phyloP scores from a whole-genome alignment of 441 rosid genomes.

The Arabidopsis lyrata region DNA sequence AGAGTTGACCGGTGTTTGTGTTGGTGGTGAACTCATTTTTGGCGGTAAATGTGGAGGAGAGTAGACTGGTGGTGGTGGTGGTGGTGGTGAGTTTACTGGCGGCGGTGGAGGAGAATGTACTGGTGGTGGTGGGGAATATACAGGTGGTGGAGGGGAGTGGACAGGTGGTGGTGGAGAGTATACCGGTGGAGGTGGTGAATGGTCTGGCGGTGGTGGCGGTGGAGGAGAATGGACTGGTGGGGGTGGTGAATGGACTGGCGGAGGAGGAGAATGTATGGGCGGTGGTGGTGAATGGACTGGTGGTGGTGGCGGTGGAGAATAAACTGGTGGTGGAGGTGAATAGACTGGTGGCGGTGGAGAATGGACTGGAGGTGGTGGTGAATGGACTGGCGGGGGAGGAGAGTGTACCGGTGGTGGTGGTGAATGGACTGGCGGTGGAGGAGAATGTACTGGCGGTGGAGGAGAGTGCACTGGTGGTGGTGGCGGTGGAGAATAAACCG shows the following conservation, averaged over 20 bases:
- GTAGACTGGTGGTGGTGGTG: constrained; percentile 20
- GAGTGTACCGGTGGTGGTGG: neutral
- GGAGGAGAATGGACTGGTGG: too few species aligned
- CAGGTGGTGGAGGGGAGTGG: constrained; percentile 30
- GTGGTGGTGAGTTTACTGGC: constrained; percentile 6
- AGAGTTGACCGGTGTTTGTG: constrained; percentile 37
- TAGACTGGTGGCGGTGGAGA: too few species aligned
- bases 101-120: constrained; percentile 25
- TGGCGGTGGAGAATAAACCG: constrained; percentile 14
- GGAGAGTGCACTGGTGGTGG: neutral
- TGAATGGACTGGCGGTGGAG: neutral
- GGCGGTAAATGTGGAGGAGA: constrained; percentile 17
- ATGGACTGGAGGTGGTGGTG: too few species aligned
- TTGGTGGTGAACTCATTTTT: constrained; percentile 24
- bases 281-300: too few species aligned
- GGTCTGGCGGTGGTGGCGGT: constrained; percentile 13
- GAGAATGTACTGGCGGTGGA: neutral
- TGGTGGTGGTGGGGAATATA: constrained; percentile 16
- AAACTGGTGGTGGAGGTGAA: too few species aligned
- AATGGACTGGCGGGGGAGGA: constrained; percentile 5
- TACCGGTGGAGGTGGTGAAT: constrained; percentile 40
- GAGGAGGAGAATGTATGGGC: too few species aligned
- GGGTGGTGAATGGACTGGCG: too few species aligned
- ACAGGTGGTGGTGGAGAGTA: constrained; percentile 26
- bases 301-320: too few species aligned